These are phyloP conservation scores for Sequoia sempervirens DNA, from an alignment of 75 land plant genomes.

Conservation along the genomic window DNA sequence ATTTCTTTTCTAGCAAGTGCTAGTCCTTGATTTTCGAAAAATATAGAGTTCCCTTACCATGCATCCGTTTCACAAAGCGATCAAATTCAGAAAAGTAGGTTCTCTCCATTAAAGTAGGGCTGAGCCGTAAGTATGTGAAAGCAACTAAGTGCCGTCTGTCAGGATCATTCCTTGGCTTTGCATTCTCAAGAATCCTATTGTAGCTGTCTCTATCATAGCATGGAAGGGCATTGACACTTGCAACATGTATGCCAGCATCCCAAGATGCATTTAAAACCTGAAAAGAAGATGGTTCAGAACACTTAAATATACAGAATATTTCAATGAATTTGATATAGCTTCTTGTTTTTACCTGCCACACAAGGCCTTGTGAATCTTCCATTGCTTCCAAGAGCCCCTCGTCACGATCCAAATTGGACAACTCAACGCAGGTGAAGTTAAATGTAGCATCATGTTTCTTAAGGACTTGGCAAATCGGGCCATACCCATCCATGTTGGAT, in stretches of 20 bases:
- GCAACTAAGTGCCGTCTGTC: slow-evolving; percentile 68
- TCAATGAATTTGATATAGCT: not conserved
- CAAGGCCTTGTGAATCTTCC: slow-evolving; percentile 82
- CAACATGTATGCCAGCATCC: slow-evolving; percentile 70
- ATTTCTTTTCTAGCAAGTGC: not conserved
- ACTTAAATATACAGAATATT: slow-evolving; percentile 1
- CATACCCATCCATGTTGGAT: slow-evolving; percentile 76
- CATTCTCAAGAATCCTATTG: slow-evolving; percentile 59
- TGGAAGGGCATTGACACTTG: slow-evolving; percentile 63
- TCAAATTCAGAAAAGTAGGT: slow-evolving; percentile 57
- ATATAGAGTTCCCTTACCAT: slow-evolving; percentile 33
- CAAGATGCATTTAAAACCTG: slow-evolving; percentile 85
- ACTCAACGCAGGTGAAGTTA: slow-evolving; percentile 60
- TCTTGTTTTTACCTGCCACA: slow-evolving; percentile 71
- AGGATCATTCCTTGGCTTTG: slow-evolving; percentile 80
- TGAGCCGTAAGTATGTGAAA: slow-evolving; percentile 60
- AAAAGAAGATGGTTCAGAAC: slow-evolving; percentile 18
- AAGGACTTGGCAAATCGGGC: slow-evolving; percentile 61
- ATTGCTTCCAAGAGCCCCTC: slow-evolving; percentile 46
- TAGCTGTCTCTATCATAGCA: slow-evolving; percentile 68
- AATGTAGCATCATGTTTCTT: slow-evolving; percentile 65
- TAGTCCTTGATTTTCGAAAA: not conserved
- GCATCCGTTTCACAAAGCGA: slow-evolving; percentile 70
- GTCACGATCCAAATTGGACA: slow-evolving; percentile 32
- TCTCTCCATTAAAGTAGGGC: slow-evolving; percentile 45